Conservation (phyloP, 257 asterid genomes). For the Gentiana macrophylla region DNA sequence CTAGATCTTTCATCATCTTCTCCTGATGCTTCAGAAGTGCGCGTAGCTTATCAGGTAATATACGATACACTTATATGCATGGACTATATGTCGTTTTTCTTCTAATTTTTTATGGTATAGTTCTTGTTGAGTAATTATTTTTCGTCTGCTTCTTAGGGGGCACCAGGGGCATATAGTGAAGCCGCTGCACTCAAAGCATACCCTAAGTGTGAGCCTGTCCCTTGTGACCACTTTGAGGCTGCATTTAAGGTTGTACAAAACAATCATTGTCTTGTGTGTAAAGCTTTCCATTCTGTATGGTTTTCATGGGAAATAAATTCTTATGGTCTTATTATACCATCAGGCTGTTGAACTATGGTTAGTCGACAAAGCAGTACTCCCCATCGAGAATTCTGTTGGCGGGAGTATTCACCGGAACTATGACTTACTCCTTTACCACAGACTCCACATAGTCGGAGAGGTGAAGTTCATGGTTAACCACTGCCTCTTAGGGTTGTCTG, state of each 20-base stretch:
- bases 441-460: constrained; percentile 96
- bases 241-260: constrained; percentile 53
- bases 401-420: constrained; percentile 95
- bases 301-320: constrained; percentile 6
- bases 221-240: constrained; percentile 82
- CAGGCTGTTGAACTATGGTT: constrained; percentile 98
- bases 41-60: constrained; percentile 87
- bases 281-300: neutral
- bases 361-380: constrained; percentile 92
- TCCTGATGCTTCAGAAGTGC: constrained; percentile 46
- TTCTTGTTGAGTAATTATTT: neutral
- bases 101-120: neutral
- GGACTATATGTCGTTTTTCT: neutral
- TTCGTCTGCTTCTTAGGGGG: constrained; percentile 38
- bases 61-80: neutral
- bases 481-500: constrained; percentile 84
- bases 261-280: neutral
- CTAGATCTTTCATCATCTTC: constrained; percentile 23
- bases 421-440: constrained; percentile 75
- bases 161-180: constrained; percentile 88
- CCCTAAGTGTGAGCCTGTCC: constrained; percentile 86
- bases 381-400: constrained; percentile 87
- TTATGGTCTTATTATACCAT: constrained; percentile 6
- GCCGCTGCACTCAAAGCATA: constrained; percentile 88
- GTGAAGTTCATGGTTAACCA: constrained; percentile 68